Percentiles rank a stretch among this genome's conserved stretches.
These are phyloP conservation scores for Paramecium octaurelia DNA, from an alignment of 73 alveolate genomes.

Conservation along the genomic window DNA sequence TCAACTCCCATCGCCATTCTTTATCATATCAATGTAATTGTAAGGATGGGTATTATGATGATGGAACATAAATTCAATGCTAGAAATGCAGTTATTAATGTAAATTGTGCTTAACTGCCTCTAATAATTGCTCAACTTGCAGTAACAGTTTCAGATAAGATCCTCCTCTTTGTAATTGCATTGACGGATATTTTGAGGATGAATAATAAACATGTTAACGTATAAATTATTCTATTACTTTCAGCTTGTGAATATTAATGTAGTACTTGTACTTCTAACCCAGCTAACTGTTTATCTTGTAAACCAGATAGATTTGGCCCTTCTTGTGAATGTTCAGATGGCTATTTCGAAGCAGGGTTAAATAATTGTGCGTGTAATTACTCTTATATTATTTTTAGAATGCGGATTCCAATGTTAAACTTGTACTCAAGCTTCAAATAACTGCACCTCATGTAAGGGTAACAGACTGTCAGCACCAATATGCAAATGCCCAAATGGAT, in stretches of 20 bases:
- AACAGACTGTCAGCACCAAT: background rate
- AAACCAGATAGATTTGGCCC: background rate
- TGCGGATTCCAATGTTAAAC: background rate
- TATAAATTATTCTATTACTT: background rate
- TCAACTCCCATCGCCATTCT: background rate
- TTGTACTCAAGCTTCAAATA: background rate
- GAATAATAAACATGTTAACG: background rate
- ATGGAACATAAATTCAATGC: background rate
- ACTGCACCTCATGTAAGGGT: background rate
- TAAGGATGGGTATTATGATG: constrained; percentile 7
- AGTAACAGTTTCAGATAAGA: background rate
- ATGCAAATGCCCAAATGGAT: background rate
- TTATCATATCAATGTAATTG: background rate
- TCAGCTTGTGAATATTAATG: background rate
- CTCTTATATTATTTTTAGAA: background rate
- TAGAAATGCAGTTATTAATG: background rate
- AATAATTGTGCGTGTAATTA: background rate
- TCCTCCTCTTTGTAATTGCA: background rate
- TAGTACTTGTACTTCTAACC: background rate
- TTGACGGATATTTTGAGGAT: background rate
- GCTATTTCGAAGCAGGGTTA: background rate
- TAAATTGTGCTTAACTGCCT: background rate
- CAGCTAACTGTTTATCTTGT: background rate
- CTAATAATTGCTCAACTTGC: background rate
- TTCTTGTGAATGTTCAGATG: background rate